Conservation (phyloP, 176 grass and related monocot species). For the Paspalum notatum region DNA sequence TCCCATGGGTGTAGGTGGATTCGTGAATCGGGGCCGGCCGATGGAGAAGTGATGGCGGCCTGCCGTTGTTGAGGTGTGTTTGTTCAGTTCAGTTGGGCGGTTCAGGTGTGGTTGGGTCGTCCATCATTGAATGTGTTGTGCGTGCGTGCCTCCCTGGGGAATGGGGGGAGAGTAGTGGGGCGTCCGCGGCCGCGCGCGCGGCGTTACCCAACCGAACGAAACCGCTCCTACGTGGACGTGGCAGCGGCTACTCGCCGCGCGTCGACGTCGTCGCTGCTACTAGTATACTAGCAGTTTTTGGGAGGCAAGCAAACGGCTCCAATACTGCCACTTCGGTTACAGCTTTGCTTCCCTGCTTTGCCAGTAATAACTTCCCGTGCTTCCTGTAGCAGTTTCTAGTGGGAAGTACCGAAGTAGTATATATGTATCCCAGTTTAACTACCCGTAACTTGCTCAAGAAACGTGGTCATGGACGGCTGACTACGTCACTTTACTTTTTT, state of each 20-base stretch:
- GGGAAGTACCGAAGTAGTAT: too few relatives aligned
- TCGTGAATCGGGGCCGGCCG: neutral
- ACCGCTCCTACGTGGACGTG: conserved; percentile 18
- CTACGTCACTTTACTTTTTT: too few relatives aligned
- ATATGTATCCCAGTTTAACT: too few relatives aligned
- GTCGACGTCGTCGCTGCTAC: neutral
- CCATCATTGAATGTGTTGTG: conserved; percentile 29
- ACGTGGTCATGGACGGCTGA: too few relatives aligned
- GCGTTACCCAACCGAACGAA: conserved; percentile 49
- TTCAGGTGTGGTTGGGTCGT: conserved; percentile 48
- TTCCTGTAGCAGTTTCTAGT: too few relatives aligned
- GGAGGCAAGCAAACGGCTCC: neutral
- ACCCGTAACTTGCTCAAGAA: too few relatives aligned
- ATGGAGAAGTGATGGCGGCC: neutral
- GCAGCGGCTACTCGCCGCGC: neutral
- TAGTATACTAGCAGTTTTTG: neutral
- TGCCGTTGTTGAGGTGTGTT: conserved; percentile 6
- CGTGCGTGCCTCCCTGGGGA: conserved; percentile 15
- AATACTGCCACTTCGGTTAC: neutral
- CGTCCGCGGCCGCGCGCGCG: neutral
- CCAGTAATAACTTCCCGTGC: too few relatives aligned
- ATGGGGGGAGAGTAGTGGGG: neutral
- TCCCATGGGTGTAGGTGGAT: neutral
- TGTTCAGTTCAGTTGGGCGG: conserved; percentile 39
- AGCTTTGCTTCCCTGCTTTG: neutral